phyloP scores from a whole-genome alignment of 176 grass and related monocot species.

The Leersia perrieri region DNA sequence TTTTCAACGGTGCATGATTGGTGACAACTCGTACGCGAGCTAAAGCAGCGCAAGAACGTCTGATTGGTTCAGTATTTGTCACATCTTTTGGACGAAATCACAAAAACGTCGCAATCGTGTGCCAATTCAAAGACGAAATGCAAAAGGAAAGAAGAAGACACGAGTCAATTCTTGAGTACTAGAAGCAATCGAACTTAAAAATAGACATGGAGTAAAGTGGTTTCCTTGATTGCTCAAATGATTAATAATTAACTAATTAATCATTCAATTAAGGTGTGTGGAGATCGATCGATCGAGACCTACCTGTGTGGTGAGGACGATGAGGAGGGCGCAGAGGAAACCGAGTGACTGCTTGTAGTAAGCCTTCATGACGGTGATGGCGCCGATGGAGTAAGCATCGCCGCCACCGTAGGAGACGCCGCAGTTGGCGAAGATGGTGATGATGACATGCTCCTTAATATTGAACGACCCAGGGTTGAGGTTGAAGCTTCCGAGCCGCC shows the following conservation, averaged over 20 bases:
- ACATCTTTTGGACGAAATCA: neutral
- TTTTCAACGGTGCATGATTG: constrained; percentile 2
- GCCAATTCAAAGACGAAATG: neutral
- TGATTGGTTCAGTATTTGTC: neutral
- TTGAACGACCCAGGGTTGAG: constrained; percentile 93
- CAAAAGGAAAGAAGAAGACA: neutral
- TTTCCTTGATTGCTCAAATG: neutral
- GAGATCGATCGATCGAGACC: no score
- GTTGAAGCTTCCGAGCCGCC: constrained; percentile 62
- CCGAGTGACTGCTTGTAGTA: constrained; percentile 90
- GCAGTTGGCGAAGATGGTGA: constrained; percentile 94
- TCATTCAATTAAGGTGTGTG: neutral
- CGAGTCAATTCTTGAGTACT: neutral
- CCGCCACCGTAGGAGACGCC: constrained; percentile 88
- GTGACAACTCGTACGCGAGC: neutral
- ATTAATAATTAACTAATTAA: neutral
- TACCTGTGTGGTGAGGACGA: constrained; percentile 95
- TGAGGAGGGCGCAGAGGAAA: constrained; percentile 79
- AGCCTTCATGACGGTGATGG: constrained; percentile 96
- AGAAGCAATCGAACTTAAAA: neutral
- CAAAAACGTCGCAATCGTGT: constrained; percentile 13
- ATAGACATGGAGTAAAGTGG: neutral
- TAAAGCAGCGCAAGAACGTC: neutral
- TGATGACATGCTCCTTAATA: constrained; percentile 96
- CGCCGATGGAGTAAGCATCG: constrained; percentile 92